Evolutionary conservation across 257 asterid genomes (phyloP).

Genomic region (Cruciata laevipes): DNA sequence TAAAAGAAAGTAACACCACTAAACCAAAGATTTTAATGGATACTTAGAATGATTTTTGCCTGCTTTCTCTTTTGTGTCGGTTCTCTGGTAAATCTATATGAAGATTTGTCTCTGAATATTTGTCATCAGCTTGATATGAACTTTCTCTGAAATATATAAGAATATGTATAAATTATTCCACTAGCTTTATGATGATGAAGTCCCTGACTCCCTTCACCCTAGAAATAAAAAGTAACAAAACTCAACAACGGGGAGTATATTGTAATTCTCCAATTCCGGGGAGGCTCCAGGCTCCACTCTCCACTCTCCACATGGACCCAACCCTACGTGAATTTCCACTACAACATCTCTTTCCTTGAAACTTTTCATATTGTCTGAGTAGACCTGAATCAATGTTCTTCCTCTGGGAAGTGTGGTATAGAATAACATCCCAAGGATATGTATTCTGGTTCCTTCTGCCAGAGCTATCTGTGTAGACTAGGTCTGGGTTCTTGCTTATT

Average conservation of each 20-base stretch:
- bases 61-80: too few relatives aligned
- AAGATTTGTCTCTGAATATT: too few relatives aligned
- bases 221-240: background rate
- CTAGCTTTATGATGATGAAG: background rate
- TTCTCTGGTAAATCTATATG: too few relatives aligned
- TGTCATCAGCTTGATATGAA: background rate
- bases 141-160: background rate
- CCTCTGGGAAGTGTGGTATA: constrained; percentile 77
- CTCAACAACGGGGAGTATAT: constrained; percentile 17
- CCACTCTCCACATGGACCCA: constrained; percentile 97
- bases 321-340: constrained; percentile 84
- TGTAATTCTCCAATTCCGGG: constrained; percentile 95
- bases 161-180: background rate
- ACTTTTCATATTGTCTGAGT: constrained; percentile 75
- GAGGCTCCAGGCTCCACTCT: constrained; percentile 85
- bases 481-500: constrained; percentile 79
- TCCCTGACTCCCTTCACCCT: background rate
- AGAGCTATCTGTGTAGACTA: constrained; percentile 77
- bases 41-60: too few relatives aligned
- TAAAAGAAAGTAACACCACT: too few relatives aligned
- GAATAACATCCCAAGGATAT: constrained; percentile 81
- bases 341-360: constrained; percentile 60
- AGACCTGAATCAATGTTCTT: constrained; percentile 88
- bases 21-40: too few relatives aligned
- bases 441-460: constrained; percentile 85